Conservation (phyloP, 179 eudicot genomes). For the Heliamphora pulchella region DNA sequence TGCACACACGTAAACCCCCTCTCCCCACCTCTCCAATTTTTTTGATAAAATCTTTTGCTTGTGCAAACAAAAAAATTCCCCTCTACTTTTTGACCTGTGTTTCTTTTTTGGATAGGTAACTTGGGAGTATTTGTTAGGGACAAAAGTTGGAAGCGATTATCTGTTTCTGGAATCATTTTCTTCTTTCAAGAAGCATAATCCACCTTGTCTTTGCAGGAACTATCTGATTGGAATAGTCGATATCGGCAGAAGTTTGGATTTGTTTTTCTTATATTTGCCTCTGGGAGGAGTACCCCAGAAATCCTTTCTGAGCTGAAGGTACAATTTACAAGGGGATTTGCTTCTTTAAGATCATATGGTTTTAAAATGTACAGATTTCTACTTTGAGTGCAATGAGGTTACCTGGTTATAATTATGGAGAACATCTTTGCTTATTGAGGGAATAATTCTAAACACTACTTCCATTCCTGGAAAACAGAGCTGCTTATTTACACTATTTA, state of each 20-base stretch:
- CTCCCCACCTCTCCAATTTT: no score
- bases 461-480: neutral
- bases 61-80: no score
- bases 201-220: conserved; percentile 44
- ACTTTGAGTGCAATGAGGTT: neutral
- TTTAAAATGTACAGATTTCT: neutral
- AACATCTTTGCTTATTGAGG: neutral
- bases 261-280: conserved; percentile 85
- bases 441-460: neutral
- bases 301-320: conserved; percentile 85
- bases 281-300: conserved; percentile 82
- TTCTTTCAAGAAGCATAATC: neutral
- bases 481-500: no score
- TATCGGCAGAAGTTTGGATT: conserved; percentile 77
- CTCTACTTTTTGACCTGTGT: no score
- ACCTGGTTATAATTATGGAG: conserved; percentile 2
- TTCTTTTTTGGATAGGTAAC: neutral
- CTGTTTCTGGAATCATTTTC: conserved; percentile 10
- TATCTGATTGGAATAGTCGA: conserved; percentile 62
- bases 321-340: conserved; percentile 5
- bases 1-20: neutral
- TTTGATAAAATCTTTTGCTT: no score
- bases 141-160: neutral
- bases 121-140: neutral
- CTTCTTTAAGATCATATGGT: neutral